Evolutionary conservation across 116 monocot species (phyloP).

Genomic region (Papilionanthe hybrid): DNA sequence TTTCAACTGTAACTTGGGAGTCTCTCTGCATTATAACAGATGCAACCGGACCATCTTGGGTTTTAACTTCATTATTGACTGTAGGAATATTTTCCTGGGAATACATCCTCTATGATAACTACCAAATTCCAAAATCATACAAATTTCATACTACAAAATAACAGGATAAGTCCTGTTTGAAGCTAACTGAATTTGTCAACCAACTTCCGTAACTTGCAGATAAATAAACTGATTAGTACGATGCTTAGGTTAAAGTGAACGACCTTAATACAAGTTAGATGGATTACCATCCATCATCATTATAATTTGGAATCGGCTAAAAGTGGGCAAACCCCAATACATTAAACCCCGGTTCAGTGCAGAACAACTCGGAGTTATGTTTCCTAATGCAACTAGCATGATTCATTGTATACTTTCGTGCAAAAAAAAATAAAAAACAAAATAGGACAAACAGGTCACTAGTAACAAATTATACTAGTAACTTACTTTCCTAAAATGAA

Average conservation of each 20-base stretch:
- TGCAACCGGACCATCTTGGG: slow-evolving; percentile 56
- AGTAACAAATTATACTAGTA: no score
- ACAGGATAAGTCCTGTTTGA: not conserved
- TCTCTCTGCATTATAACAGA: slow-evolving; percentile 55
- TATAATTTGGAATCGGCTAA: not conserved
- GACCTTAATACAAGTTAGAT: not conserved
- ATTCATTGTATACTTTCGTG: not conserved
- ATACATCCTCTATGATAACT: not conserved
- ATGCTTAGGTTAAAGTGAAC: not conserved
- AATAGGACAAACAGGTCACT: no score
- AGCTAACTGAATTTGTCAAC: not conserved
- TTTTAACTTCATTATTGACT: slow-evolving; percentile 40
- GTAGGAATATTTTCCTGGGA: slow-evolving; percentile 76
- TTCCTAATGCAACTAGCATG: no score
- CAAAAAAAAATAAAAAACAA: not conserved
- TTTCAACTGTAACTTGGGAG: slow-evolving; percentile 87
- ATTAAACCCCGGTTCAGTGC: not conserved
- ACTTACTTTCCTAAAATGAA: no score
- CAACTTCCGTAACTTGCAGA: not conserved
- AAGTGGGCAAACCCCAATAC: not conserved
- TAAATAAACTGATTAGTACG: not conserved
- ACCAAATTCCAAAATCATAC: not conserved
- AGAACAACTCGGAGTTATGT: no score
- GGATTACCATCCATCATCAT: not conserved
- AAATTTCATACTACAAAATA: not conserved